Evolutionary conservation across 2,329 filamentous ascomycete species (phyloP), one percentile per base, ranked within the genome.

Genomic region (Plectosphaerella cucumerina): DNA sequence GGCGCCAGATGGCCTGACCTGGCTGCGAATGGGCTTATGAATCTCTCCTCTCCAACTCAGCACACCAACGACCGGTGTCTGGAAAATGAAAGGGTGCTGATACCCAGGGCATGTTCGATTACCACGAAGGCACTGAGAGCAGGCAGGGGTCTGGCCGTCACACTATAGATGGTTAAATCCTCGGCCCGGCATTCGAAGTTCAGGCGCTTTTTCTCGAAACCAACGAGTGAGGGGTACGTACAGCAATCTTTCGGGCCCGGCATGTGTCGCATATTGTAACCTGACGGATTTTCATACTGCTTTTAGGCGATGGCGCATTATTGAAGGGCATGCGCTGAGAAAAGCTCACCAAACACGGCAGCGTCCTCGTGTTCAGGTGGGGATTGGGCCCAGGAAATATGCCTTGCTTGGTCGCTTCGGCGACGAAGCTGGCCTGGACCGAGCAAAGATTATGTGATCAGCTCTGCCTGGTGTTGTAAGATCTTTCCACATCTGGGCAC

Each of bases 251-350:
- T 9, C 60, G 54, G 9, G 53, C 53, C 50, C 60, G 56, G 46
- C 60, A 62, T n/a, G 56, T 60, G 41, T 61, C 59, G 31, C 60
- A 62, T 6, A 60, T 55, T 12, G 56, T 59, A 23, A 50, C 43
- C 41, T 57, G 53, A 41, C 60, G 49, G 33, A 60, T 49, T 33
- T 62, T 62, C 59, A 60, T n/a, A n/a, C n/a, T 62, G 18, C 44
- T 17, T 8, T 31, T 31, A 4, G 12, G 26, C 8, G 12, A 10
- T 8, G 8, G 12, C 8, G 26, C 26, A 11, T 8, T 4, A 10
- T 8, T 8, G 12, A 11, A 11, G 26, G 26, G 12, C 3, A 31
- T 31, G 26, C 12, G 9, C 12, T 8, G 12, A 11, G 26, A 8
- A 8, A 31, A 31, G 8, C 8, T n/a, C 26, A 31, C 26, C 4